Conservation (phyloP, 2,329 filamentous ascomycete species). For the Penicillium corylophilum region DNA sequence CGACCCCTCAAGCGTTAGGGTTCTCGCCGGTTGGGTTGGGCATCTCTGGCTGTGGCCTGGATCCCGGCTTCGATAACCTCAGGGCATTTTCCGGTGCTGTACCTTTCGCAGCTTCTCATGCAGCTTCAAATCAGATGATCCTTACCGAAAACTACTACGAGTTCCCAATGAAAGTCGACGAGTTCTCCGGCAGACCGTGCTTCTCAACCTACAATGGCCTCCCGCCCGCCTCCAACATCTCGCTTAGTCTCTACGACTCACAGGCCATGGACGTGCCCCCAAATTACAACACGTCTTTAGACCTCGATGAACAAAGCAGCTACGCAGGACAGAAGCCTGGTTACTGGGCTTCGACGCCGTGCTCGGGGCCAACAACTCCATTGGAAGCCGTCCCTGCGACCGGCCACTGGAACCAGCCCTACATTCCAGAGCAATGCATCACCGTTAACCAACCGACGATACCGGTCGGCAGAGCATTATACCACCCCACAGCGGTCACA, state of each 20-base stretch:
- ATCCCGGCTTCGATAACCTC: conserved; percentile 21
- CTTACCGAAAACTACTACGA: conserved; percentile 21
- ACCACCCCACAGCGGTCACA: background rate
- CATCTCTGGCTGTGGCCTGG: conserved; percentile 30
- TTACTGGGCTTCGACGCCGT: conserved; percentile 28
- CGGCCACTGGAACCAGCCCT: conserved; percentile 18
- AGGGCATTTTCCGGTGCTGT: conserved; percentile 18
- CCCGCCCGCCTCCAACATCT: conserved; percentile 22
- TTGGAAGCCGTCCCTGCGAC: conserved; percentile 9
- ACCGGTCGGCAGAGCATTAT: background rate
- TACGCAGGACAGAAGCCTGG: conserved; percentile 13
- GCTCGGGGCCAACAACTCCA: conserved; percentile 21
- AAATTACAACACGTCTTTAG: conserved; percentile 25
- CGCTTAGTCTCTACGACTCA: conserved; percentile 26
- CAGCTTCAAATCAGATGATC: conserved; percentile 25
- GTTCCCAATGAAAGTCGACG: conserved; percentile 21
- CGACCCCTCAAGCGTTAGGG: conserved; percentile 14
- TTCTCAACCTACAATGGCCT: conserved; percentile 27
- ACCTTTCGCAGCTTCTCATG: conserved; percentile 20
- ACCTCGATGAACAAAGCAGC: conserved; percentile 9
- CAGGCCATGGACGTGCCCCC: conserved; percentile 25
- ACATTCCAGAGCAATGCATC: conserved; percentile 4
- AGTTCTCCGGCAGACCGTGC: conserved; percentile 16
- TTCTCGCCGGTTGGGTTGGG: conserved; percentile 31
- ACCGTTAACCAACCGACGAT: background rate